Percentiles rank a stretch among this genome's conserved stretches.
phyloP scores from a whole-genome alignment of 2,329 filamentous ascomycete genomes.

The Tolypocladium inflatum region DNA sequence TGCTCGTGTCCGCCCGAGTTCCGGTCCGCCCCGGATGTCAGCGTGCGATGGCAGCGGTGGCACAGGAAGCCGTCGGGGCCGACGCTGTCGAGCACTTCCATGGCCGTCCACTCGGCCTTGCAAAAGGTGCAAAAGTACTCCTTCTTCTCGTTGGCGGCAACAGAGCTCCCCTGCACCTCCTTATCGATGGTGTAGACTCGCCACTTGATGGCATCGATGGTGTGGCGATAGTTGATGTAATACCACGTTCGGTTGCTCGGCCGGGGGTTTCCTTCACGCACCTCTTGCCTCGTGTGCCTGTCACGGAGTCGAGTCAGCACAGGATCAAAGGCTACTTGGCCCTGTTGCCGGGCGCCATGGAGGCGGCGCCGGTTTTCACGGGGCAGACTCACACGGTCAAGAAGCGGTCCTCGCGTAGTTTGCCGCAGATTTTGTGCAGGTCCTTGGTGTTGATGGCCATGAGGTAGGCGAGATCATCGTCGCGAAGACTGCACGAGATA shows the following conservation, averaged over 20 bases:
- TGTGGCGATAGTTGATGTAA: constrained; percentile 89
- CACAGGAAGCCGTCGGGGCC: constrained; percentile 70
- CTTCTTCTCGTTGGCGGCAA: constrained; percentile 76
- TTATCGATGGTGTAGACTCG: constrained; percentile 82
- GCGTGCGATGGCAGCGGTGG: constrained; percentile 59
- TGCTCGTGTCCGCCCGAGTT: constrained; percentile 63
- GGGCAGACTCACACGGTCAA: constrained; percentile 57
- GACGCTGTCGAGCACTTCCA: constrained; percentile 77
- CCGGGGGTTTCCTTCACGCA: constrained; percentile 71
- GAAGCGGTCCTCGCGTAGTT: constrained; percentile 77
- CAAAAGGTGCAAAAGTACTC: constrained; percentile 82
- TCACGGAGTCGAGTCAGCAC: constrained; percentile 39
- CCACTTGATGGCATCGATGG: constrained; percentile 95
- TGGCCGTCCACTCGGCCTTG: constrained; percentile 75
- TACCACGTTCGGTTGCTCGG: constrained; percentile 88
- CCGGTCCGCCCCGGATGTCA: constrained; percentile 58
- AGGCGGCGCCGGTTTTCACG: not conserved
- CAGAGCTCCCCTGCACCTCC: constrained; percentile 74
- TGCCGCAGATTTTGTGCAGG: constrained; percentile 79
- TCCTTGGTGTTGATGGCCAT: constrained; percentile 88
- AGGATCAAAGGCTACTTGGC: not conserved
- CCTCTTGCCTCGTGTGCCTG: constrained; percentile 56
- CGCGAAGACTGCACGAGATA: constrained; percentile 69
- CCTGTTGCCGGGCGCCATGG: not conserved
- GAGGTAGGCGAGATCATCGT: constrained; percentile 79